These are phyloP conservation scores for Hypsizygus marmoreus DNA, from an alignment of 768 basidiomycete species.

Conservation along the genomic window DNA sequence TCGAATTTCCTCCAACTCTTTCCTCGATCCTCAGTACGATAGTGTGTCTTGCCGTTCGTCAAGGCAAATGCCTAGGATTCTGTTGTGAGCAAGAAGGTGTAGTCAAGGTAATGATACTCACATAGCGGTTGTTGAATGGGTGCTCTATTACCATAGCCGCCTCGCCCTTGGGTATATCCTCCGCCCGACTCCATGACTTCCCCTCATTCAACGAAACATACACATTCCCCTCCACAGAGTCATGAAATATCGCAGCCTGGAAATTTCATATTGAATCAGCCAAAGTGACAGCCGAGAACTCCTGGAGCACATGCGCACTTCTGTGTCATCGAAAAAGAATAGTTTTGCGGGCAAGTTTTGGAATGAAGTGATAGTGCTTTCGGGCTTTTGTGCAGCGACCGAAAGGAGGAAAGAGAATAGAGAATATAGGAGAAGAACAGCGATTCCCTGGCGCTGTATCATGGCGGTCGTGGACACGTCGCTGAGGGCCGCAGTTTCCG, in stretches of 20 bases:
- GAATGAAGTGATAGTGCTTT: slow-evolving; percentile 55
- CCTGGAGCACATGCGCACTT: slow-evolving; percentile 51
- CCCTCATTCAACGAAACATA: slow-evolving; percentile 89
- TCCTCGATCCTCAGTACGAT: slow-evolving; percentile 86
- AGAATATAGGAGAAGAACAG: slow-evolving; percentile 19
- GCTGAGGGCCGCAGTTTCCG: slow-evolving; percentile 9
- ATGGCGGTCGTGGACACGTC: slow-evolving; percentile 27
- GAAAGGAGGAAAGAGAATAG: slow-evolving; percentile 17
- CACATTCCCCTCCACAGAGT: slow-evolving; percentile 65
- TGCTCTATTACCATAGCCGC: slow-evolving; percentile 81
- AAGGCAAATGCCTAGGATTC: slow-evolving; percentile 78
- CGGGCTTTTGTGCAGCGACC: slow-evolving; percentile 44
- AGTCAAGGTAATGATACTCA: slow-evolving; percentile 32
- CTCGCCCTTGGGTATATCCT: slow-evolving; percentile 55
- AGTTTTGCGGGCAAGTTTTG: slow-evolving; percentile 72
- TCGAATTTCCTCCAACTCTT: slow-evolving; percentile 84
- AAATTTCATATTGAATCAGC: slow-evolving; percentile 12
- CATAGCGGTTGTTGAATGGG: slow-evolving; percentile 79
- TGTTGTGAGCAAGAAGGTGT: neutral
- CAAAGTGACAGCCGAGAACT: neutral
- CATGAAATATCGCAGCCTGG: slow-evolving; percentile 77
- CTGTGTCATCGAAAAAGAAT: slow-evolving; percentile 93
- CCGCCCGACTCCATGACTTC: slow-evolving; percentile 57
- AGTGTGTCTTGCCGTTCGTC: slow-evolving; percentile 75
- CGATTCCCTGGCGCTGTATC: slow-evolving; percentile 22